Evolutionary conservation across 345 rosid genomes (phyloP).

Genomic region (Populus ilicifolia): DNA sequence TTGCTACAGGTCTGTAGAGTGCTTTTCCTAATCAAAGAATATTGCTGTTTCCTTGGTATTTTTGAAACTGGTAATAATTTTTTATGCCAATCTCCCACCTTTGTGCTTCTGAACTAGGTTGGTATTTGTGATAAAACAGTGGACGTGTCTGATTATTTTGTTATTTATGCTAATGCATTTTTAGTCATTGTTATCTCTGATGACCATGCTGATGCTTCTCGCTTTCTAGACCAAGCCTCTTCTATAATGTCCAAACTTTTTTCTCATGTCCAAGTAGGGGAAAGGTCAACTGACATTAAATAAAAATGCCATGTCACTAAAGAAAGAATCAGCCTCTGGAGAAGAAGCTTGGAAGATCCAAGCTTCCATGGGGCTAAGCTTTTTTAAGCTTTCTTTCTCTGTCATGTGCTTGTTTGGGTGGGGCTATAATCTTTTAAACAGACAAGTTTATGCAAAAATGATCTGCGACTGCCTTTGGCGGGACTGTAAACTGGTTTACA

Average conservation of each 20-base stretch:
- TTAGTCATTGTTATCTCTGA: neutral
- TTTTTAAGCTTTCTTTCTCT: neutral
- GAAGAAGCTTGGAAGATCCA: neutral
- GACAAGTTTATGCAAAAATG: neutral
- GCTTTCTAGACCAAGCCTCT: neutral
- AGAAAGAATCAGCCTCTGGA: neutral
- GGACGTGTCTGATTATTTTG: neutral
- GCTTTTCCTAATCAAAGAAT: neutral
- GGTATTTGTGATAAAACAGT: neutral
- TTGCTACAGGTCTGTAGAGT: constrained; percentile 75
- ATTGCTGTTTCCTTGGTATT: neutral
- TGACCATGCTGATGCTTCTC: neutral
- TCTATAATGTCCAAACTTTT: neutral
- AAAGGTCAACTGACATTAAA: neutral
- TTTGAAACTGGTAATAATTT: neutral
- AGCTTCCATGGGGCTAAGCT: neutral
- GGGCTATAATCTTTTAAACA: neutral
- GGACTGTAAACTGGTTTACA: neutral
- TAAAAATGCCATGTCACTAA: neutral
- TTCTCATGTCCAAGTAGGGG: neutral
- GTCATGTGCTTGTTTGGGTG: neutral
- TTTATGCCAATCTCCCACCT: neutral
- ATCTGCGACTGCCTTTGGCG: neutral
- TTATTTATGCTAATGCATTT: neutral
- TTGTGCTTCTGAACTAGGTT: neutral